Evolutionary conservation across 768 basidiomycete species (phyloP).

Genomic region (Suillus luteus): DNA sequence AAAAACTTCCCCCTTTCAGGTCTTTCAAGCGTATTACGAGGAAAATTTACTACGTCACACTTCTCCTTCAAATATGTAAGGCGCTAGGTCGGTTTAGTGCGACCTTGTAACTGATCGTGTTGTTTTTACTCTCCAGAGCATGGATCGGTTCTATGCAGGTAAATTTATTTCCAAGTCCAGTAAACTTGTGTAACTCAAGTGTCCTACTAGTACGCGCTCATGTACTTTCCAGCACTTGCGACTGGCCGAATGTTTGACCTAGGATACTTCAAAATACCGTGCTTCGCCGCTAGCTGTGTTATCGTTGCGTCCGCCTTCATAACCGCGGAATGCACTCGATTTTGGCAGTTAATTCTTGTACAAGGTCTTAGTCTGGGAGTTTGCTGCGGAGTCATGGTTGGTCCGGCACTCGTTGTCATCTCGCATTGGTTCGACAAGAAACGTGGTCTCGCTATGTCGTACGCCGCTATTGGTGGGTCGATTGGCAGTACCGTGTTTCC

Average conservation of each 20-base stretch:
- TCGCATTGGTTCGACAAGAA: slow-evolving; percentile 72
- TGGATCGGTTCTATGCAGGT: slow-evolving; percentile 85
- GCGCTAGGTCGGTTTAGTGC: neutral
- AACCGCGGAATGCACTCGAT: slow-evolving; percentile 67
- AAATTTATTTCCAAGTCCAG: slow-evolving; percentile 8
- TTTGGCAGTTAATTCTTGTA: slow-evolving; percentile 79
- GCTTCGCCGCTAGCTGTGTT: slow-evolving; percentile 47
- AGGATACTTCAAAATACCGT: slow-evolving; percentile 60
- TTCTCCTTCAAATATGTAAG: slow-evolving; percentile 67
- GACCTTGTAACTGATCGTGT: neutral
- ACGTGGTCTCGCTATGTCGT: slow-evolving; percentile 58
- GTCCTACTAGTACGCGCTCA: slow-evolving; percentile 52
- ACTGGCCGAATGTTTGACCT: slow-evolving; percentile 74
- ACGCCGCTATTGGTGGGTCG: slow-evolving; percentile 65
- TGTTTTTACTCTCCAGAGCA: slow-evolving; percentile 45
- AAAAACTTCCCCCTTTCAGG: slow-evolving; percentile 36
- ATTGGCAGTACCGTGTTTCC: slow-evolving; percentile 72
- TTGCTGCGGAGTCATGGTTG: slow-evolving; percentile 60
- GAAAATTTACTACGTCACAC: slow-evolving; percentile 47
- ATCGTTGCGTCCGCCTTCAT: slow-evolving; percentile 62
- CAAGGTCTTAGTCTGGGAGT: slow-evolving; percentile 73
- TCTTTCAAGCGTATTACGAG: slow-evolving; percentile 76
- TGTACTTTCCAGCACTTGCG: slow-evolving; percentile 63
- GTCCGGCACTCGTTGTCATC: slow-evolving; percentile 57
- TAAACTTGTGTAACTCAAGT: neutral